Conservation (phyloP, 1,139 yeast species). For the Saccharomycopsis hybrid region DNA sequence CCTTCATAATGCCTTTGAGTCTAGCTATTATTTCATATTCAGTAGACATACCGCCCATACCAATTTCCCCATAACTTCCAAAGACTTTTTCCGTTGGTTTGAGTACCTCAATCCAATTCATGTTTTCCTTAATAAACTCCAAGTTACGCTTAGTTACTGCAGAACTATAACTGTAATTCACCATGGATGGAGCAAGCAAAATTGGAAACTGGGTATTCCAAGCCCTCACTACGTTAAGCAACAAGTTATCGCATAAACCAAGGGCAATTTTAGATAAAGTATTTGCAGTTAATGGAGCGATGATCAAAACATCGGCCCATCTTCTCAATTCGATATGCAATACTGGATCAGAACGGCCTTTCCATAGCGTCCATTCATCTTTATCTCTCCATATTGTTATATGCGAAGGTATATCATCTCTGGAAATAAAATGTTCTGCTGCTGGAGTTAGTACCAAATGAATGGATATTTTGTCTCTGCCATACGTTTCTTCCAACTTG, state of each 20-base stretch:
- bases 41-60: slow-evolving; percentile 92
- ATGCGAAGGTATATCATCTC: slow-evolving; percentile 52
- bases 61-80: slow-evolving; percentile 90
- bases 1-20: slow-evolving; percentile 85
- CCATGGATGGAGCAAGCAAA: slow-evolving; percentile 90
- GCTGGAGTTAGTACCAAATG: slow-evolving; percentile 78
- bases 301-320: slow-evolving; percentile 89
- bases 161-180: slow-evolving; percentile 81
- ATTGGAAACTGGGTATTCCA: slow-evolving; percentile 91
- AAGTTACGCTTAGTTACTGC: slow-evolving; percentile 81
- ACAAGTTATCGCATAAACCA: slow-evolving; percentile 82
- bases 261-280: slow-evolving; percentile 84
- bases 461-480: slow-evolving; percentile 64
- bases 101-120: slow-evolving; percentile 86
- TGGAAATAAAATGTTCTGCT: slow-evolving; percentile 71
- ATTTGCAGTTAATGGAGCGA: slow-evolving; percentile 88
- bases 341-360: slow-evolving; percentile 79
- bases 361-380: slow-evolving; percentile 93
- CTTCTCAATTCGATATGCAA: slow-evolving; percentile 86
- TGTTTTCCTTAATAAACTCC: slow-evolving; percentile 67
- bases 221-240: slow-evolving; percentile 83
- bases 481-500: slow-evolving; percentile 75
- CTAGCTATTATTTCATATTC: slow-evolving; percentile 87
- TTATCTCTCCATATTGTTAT: slow-evolving; percentile 80
- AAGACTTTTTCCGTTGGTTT: slow-evolving; percentile 91